Evolutionary conservation across 1,284 basidiomycete genomes (phyloP).

Genomic region (Austroboletus novae-zelandiae): DNA sequence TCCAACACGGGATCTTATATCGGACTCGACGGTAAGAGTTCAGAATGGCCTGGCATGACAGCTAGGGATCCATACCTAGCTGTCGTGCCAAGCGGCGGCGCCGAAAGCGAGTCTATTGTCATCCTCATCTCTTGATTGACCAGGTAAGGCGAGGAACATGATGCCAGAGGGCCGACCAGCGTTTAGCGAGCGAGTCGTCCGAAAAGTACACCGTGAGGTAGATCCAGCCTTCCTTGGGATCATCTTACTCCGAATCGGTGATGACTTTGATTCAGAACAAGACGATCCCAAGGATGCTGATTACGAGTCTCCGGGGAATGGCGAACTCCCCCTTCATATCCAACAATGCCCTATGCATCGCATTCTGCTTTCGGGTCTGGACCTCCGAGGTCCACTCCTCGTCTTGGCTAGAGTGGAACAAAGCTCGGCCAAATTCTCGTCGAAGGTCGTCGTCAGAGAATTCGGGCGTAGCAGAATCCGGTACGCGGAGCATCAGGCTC

Average conservation of each 20-base stretch:
- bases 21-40: too few relatives aligned
- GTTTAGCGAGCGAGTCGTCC: conserved; percentile 9
- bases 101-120: conserved; percentile 1
- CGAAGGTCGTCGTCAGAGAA: conserved; percentile 10
- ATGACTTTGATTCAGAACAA: too few relatives aligned
- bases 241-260: too few relatives aligned
- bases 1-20: background rate
- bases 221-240: too few relatives aligned
- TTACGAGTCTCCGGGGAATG: too few relatives aligned
- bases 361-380: conserved; percentile 9
- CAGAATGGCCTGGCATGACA: too few relatives aligned
- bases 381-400: conserved; percentile 19
- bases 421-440: conserved; percentile 13
- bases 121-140: background rate
- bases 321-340: conserved; percentile 13
- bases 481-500: background rate
- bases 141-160: background rate
- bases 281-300: too few relatives aligned
- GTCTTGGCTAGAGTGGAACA: conserved; percentile 9
- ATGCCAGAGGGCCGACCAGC: background rate
- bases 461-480: background rate
- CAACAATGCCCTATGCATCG: conserved; percentile 1
- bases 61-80: too few relatives aligned
- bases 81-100: conserved; percentile 4
- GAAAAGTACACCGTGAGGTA: conserved; percentile 13